Base-by-base conservation (phyloP, 306 rosid genomes). In the Cucumis melo region DNA sequence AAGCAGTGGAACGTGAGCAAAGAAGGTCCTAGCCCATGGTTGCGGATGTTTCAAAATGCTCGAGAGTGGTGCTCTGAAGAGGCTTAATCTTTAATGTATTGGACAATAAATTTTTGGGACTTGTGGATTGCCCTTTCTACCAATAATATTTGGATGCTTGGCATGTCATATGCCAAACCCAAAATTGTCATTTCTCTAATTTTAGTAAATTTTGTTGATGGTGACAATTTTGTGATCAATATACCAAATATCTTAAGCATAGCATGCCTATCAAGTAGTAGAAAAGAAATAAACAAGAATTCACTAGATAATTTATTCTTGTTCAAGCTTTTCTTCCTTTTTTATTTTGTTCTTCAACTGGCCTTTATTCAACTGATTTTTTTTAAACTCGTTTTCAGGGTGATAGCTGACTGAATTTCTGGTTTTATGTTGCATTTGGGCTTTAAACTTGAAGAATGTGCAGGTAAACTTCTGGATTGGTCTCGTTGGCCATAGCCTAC, bases 11-110 rank as follows among this genome's bases (percentile, higher is more conserved):
- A 87, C 78, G 93, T 87, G 67, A 91, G 91, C 61, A 88, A 87
- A 83, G 86, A 81, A 63, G 96, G 95, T 41, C 98, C 98, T 62
- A 93, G 98, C 79, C 96, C 96, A 0, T 93, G 98, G 98, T 79
- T 91, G 81, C 87, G 85, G 60, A 91, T 91, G 98, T 89, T 93
- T 84, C 98, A 93, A 78, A 93, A 82, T 65, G 86, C 81, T 34
- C 65, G 86, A 78, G 86, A 80, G 42, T 80, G 84, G 89, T 87
- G 84, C 60, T 61, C 87, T 61, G 61, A 61, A 70, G 27, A 77
- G 23, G 79, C 60, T 54, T 75, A 65, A 78, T 77, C 16, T 62
- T 63, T 63, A 36, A 36, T 63, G 20, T 38, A 14, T n/a, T 64
- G 1, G 50, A 38, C 16, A 36, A 64, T 36, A 38, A 36, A 64